These are phyloP conservation scores for Xanthoconium purpureum DNA, from an alignment of 768 basidiomycete genomes.

Conservation along the genomic window DNA sequence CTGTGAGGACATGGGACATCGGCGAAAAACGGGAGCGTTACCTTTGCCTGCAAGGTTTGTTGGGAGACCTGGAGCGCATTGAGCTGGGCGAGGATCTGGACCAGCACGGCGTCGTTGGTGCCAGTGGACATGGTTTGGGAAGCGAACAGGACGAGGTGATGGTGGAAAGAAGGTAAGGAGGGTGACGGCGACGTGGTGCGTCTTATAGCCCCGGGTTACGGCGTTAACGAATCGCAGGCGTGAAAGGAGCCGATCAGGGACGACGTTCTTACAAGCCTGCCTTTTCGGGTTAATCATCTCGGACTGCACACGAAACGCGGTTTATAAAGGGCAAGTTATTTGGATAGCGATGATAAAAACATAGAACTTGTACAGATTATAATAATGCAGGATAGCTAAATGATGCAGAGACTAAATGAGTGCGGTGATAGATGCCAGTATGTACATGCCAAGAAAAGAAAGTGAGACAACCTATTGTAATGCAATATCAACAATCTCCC, in stretches of 20 bases:
- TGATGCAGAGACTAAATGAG: background rate
- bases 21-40: constrained; percentile 26
- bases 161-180: constrained; percentile 12
- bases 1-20: background rate
- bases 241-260: background rate
- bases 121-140: constrained; percentile 26
- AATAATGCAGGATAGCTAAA: background rate
- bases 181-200: background rate
- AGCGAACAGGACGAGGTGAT: constrained; percentile 7
- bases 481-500: constrained; percentile 3
- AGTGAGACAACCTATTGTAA: background rate
- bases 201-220: constrained; percentile 2
- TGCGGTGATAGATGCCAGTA: background rate
- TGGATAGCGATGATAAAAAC: too few relatives aligned
- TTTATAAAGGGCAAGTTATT: background rate
- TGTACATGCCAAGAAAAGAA: background rate
- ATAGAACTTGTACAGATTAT: background rate
- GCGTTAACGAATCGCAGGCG: background rate
- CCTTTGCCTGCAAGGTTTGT: constrained; percentile 78
- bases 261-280: background rate
- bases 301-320: too few relatives aligned
- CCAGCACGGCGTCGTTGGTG: constrained; percentile 52
- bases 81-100: constrained; percentile 71
- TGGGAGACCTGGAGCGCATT: constrained; percentile 70
- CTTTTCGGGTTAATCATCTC: background rate